Evolutionary conservation across 768 basidiomycete species (phyloP).

Genomic region (Botryobasidium botryosum): DNA sequence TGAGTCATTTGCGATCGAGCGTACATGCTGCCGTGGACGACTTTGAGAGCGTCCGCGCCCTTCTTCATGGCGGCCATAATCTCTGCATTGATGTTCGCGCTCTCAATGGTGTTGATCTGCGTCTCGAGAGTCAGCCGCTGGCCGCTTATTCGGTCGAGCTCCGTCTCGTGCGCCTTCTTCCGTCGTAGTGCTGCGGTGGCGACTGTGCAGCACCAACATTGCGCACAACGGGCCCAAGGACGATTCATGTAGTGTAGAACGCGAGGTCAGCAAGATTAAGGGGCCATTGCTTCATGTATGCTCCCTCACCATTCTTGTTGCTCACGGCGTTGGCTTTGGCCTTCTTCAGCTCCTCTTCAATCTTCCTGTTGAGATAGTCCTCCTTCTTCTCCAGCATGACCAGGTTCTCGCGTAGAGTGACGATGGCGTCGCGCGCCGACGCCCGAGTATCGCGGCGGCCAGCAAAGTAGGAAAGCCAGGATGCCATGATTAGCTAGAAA

Average conservation of each 20-base stretch:
- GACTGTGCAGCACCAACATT: slow-evolving; percentile 27
- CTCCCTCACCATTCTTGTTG: slow-evolving; percentile 75
- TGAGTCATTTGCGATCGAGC: slow-evolving; percentile 15
- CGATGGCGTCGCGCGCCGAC: slow-evolving; percentile 82
- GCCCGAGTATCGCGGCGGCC: slow-evolving; percentile 69
- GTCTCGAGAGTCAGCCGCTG: slow-evolving; percentile 84
- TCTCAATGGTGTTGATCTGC: slow-evolving; percentile 86
- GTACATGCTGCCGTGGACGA: slow-evolving; percentile 79
- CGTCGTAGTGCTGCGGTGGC: slow-evolving; percentile 81
- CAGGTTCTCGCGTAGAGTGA: slow-evolving; percentile 80
- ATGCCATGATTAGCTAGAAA: too few species aligned
- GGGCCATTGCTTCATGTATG: too few species aligned
- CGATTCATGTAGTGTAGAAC: too few species aligned
- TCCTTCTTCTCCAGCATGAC: slow-evolving; percentile 99
- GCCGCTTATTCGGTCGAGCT: slow-evolving; percentile 72
- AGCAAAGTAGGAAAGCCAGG: slow-evolving; percentile 76
- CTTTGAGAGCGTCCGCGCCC: slow-evolving; percentile 73
- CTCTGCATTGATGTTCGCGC: slow-evolving; percentile 93
- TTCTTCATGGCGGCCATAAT: slow-evolving; percentile 97
- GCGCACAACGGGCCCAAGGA: too few species aligned
- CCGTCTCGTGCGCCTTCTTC: slow-evolving; percentile 79
- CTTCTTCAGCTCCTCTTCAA: slow-evolving; percentile 84
- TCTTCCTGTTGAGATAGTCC: slow-evolving; percentile 89
- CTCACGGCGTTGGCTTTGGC: slow-evolving; percentile 84
- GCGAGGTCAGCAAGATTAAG: slow-evolving; percentile 1